Conservation (phyloP, 1,139 yeast species). For the Yamadazyma sp. region DNA sequence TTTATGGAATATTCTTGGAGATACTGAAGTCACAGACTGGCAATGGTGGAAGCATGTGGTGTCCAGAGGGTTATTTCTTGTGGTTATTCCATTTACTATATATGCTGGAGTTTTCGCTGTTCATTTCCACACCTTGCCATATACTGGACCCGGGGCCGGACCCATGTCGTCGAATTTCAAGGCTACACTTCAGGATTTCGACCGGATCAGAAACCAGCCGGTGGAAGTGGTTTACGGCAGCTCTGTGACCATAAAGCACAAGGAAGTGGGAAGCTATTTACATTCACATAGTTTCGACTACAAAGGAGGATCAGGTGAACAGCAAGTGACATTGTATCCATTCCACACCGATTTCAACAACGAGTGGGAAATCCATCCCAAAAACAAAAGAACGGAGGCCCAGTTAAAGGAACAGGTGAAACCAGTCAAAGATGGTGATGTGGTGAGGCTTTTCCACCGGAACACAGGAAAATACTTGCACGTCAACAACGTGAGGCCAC, state of each 20-base stretch:
- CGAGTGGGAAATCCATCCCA: constrained; percentile 64
- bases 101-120: constrained; percentile 49
- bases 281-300: constrained; percentile 64
- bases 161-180: constrained; percentile 60
- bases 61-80: constrained; percentile 31
- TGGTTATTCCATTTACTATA: constrained; percentile 49
- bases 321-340: constrained; percentile 66
- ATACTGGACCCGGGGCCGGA: constrained; percentile 51
- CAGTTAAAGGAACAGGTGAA: constrained; percentile 29
- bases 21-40: constrained; percentile 39
- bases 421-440: constrained; percentile 49
- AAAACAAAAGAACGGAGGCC: constrained; percentile 30
- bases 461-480: constrained; percentile 59
- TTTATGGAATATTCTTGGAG: constrained; percentile 61
- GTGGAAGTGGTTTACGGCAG: constrained; percentile 65
- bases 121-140: constrained; percentile 50
- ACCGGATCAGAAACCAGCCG: constrained; percentile 34
- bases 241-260: constrained; percentile 64
- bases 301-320: constrained; percentile 56
- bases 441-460: constrained; percentile 61
- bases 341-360: constrained; percentile 53
- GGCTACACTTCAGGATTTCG: constrained; percentile 45
- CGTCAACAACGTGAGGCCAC: constrained; percentile 61
- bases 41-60: constrained; percentile 31
- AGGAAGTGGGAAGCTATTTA: constrained; percentile 59